phyloP scores from a whole-genome alignment of 225 moss, liverwort and hornwort species.

The Pseudisothecium myosuroides region DNA sequence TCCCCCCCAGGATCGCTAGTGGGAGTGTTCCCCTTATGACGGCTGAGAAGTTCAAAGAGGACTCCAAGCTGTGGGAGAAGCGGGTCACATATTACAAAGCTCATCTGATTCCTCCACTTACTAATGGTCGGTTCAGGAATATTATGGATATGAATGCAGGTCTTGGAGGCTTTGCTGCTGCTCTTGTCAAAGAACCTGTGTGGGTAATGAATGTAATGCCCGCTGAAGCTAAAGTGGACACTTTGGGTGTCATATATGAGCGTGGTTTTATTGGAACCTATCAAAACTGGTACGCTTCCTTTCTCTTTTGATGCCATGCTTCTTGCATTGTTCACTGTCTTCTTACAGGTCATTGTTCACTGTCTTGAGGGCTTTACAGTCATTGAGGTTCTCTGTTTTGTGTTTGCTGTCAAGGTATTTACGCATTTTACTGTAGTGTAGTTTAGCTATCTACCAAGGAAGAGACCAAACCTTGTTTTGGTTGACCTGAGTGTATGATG shows the following conservation, averaged over 20 bases:
- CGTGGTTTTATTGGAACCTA: conserved; percentile 88
- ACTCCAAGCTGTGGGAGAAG: conserved; percentile 53
- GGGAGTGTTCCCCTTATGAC: conserved; percentile 56
- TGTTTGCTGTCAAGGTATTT: background rate
- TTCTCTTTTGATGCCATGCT: background rate
- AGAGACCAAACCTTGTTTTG: background rate
- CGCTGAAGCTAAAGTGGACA: conserved; percentile 59
- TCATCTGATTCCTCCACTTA: conserved; percentile 43
- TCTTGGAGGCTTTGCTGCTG: conserved; percentile 83
- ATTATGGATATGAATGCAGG: conserved; percentile 99
- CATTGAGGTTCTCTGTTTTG: background rate
- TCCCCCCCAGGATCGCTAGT: conserved; percentile 60
- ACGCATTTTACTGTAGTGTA: background rate
- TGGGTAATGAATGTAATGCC: conserved; percentile 94
- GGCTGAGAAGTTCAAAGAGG: conserved; percentile 33
- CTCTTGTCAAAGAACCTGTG: conserved; percentile 46
- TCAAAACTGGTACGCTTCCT: conserved; percentile 62
- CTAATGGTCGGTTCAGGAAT: conserved; percentile 52
- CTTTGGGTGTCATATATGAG: conserved; percentile 72
- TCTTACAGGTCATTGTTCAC: too few species aligned
- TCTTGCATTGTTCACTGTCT: too few species aligned
- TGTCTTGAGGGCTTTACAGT: background rate
- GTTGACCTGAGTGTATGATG: background rate
- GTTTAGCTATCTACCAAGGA: background rate
- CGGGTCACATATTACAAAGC: conserved; percentile 39